Evolutionary conservation across 2,329 filamentous ascomycete species (phyloP).

Genomic region (Beauveria caledonica): DNA sequence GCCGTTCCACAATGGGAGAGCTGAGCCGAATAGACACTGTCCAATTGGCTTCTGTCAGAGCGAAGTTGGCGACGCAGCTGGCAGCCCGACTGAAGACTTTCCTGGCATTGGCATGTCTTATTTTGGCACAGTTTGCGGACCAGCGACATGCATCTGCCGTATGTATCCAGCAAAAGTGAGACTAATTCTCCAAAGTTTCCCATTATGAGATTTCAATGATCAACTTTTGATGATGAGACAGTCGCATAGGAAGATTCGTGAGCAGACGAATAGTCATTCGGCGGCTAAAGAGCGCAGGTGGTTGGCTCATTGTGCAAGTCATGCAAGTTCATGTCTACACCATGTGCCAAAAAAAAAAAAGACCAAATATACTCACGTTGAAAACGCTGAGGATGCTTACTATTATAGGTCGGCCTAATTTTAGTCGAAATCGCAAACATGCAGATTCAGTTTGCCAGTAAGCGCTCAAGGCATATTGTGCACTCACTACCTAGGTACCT

Average conservation of each 20-base stretch:
- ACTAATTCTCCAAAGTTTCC: conserved; percentile 36
- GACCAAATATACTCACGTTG: neutral
- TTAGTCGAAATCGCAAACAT: neutral
- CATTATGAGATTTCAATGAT: conserved; percentile 18
- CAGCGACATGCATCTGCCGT: conserved; percentile 36
- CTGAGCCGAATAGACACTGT: conserved; percentile 33
- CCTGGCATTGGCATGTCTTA: conserved; percentile 16
- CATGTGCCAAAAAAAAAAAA: neutral
- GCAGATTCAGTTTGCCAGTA: neutral
- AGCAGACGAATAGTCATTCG: neutral
- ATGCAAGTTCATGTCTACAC: neutral
- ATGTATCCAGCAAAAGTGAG: conserved; percentile 37
- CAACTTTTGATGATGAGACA: neutral
- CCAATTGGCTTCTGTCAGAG: conserved; percentile 33
- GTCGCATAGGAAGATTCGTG: neutral
- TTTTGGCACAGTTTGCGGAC: conserved; percentile 27
- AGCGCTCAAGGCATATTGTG: neutral
- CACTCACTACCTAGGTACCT: no score
- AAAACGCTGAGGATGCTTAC: neutral
- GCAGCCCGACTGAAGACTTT: conserved; percentile 12
- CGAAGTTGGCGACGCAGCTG: conserved; percentile 29
- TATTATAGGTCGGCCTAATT: neutral
- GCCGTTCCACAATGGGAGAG: conserved; percentile 32
- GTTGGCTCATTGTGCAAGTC: neutral
- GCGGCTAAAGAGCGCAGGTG: neutral